Conservation (phyloP, 139 green algal species). For the Chlamydomonas sp. region DNA sequence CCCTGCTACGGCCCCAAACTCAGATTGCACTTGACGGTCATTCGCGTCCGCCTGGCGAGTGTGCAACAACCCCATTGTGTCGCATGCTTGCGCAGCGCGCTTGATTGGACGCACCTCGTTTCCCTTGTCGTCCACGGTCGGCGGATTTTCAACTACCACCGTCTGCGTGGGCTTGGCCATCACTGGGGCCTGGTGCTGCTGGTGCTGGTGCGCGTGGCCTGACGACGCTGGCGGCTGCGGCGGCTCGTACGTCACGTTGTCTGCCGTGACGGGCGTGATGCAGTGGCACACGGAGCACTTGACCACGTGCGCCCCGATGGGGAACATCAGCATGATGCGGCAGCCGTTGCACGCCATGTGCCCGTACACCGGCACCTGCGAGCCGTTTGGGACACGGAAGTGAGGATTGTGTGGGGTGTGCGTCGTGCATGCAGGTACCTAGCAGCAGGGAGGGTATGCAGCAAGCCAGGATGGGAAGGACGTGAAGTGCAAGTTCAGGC, state of each 20-base stretch:
- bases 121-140: slow-evolving; percentile 75
- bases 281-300: slow-evolving; percentile 94
- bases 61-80: not conserved
- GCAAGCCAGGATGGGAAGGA: too few species aligned
- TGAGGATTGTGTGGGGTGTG: too few species aligned
- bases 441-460: too few species aligned
- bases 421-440: too few species aligned
- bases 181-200: too few species aligned
- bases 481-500: too few species aligned
- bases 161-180: slow-evolving; percentile 54
- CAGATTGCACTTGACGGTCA: not conserved
- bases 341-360: slow-evolving; percentile 92
- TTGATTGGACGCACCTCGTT: slow-evolving; percentile 65
- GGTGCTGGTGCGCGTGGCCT: not conserved
- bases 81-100: not conserved
- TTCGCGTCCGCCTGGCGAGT: not conserved
- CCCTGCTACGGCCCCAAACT: too few species aligned
- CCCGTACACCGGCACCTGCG: slow-evolving; percentile 59
- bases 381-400: too few species aligned
- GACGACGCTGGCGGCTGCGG: not conserved
- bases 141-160: slow-evolving; percentile 88
- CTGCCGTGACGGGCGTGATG: slow-evolving; percentile 73
- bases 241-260: not conserved
- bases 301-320: slow-evolving; percentile 87
- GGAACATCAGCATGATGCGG: slow-evolving; percentile 91